Base-by-base conservation (phyloP, 2,329 filamentous ascomycete species). In the Ophiosphaerella herpotricha region DNA sequence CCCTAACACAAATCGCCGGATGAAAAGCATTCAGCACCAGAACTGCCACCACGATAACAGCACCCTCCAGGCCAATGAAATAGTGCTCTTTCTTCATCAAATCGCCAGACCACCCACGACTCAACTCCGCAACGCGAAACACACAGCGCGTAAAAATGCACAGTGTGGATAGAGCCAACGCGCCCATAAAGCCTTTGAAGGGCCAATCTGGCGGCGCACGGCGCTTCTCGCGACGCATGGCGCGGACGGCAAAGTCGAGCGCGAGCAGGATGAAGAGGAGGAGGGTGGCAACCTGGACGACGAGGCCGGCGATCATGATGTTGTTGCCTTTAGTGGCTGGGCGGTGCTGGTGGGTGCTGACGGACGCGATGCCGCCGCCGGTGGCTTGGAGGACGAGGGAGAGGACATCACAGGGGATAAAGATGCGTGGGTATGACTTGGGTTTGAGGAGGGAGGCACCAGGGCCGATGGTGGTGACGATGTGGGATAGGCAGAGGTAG, bases 51-150 rank as follows among this genome's bases (percentile, higher is more conserved):
- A 65, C 54, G 6, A 74, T 55, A 37, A 73, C 58, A 12, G 66
- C 67, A 13, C 72, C 70, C 51, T 75, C 72, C 2, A 75, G 56
- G 9, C 70, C 72, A 46, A 74, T 70, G 32, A 75, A 74, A 44
- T 74, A 74, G 26, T 55, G 65, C 48, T 75, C 68, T 16, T 66
- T 73, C 40, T 62, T 60, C 66, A 86, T 86, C 59, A 89, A 68
- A 18, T 77, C 70, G 0, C 85, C 85, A 3, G 64, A 70, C 81
- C 85, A 90, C 1, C 87, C 87, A 44, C 81, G 76, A 55, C 80
- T 82, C 55, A 90, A 72, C 77, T 90, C 86, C 0, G 82, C 82
- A 18, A 88, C 82, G 46, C 87, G 81, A 70, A 85, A 90, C 36
- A 85, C 80, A 56, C 81, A 85, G 7, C 87, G 78, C 61, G 82